These are phyloP conservation scores for Zoysia pacifica DNA, from an alignment of 176 grass and related monocot species.

Conservation along the genomic window DNA sequence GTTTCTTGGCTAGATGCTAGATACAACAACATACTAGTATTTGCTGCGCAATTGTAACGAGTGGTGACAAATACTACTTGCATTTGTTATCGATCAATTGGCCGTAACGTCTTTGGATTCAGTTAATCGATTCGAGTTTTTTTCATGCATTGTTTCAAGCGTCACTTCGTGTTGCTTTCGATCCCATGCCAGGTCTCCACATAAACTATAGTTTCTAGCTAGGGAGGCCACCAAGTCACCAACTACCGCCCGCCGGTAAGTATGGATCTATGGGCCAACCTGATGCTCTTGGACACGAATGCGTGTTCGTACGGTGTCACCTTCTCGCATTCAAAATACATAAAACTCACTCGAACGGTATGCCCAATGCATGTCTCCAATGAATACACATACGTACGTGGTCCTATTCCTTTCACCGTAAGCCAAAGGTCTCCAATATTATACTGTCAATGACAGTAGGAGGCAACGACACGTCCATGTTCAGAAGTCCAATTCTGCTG, in stretches of 20 bases:
- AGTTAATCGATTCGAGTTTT: no score
- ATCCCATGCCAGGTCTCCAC: not conserved
- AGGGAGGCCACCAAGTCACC: not conserved
- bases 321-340: not conserved
- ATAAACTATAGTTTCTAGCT: not conserved
- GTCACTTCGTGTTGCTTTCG: not conserved
- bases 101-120: no score
- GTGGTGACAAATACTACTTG: not conserved
- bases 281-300: not conserved
- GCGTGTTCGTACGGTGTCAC: not conserved
- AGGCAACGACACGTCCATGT: no score
- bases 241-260: slow-evolving; percentile 1
- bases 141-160: not conserved
- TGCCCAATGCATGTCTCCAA: slow-evolving; percentile 2
- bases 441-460: no score
- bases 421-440: not conserved
- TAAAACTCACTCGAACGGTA: not conserved
- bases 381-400: not conserved
- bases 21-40: not conserved
- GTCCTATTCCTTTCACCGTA: slow-evolving; percentile 10
- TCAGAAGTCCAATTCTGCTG: slow-evolving; percentile 17
- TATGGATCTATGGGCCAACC: slow-evolving; percentile 14
- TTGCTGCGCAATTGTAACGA: not conserved
- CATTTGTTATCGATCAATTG: no score
- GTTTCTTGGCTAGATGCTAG: not conserved